Conservation (phyloP, 331 rosid species). For the Phaseolus coccineus region DNA sequence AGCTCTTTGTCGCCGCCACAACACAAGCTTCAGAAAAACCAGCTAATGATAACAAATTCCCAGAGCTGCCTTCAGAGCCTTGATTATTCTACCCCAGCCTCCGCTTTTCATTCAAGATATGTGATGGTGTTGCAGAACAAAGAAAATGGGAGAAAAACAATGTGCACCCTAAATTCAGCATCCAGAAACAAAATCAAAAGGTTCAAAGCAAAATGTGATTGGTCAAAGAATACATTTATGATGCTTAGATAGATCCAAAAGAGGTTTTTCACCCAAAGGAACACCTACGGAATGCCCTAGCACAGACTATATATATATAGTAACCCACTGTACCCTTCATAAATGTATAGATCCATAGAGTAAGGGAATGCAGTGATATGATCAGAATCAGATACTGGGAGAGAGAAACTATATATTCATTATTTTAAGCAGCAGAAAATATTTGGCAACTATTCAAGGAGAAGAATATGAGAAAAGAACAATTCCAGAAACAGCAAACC, state of each 20-base stretch:
- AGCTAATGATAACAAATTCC: not conserved
- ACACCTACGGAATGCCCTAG: not conserved
- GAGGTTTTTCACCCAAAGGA: not conserved
- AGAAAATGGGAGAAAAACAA: not conserved
- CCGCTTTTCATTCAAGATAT: not conserved
- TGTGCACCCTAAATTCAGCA: not conserved
- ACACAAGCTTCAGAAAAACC: not conserved
- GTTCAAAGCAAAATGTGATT: not conserved
- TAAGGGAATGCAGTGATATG: not conserved
- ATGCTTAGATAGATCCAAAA: conserved; percentile 1
- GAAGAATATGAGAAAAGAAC: not conserved
- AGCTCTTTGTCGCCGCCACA: not conserved
- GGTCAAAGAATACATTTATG: not conserved
- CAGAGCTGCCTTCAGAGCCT: conserved; percentile 1
- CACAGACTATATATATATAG: not conserved
- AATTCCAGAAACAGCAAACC: conserved; percentile 22
- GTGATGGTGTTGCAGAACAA: not conserved
- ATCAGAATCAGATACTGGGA: not conserved
- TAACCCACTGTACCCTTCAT: conserved; percentile 7
- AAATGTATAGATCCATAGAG: not conserved
- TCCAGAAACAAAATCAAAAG: not conserved
- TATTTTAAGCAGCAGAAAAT: not conserved
- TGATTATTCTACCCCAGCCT: not conserved
- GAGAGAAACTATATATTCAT: no score
- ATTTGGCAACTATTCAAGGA: not conserved